Evolutionary conservation across 169 alveolate genomes (phyloP).

Genomic region (Eimeria zaria): DNA sequence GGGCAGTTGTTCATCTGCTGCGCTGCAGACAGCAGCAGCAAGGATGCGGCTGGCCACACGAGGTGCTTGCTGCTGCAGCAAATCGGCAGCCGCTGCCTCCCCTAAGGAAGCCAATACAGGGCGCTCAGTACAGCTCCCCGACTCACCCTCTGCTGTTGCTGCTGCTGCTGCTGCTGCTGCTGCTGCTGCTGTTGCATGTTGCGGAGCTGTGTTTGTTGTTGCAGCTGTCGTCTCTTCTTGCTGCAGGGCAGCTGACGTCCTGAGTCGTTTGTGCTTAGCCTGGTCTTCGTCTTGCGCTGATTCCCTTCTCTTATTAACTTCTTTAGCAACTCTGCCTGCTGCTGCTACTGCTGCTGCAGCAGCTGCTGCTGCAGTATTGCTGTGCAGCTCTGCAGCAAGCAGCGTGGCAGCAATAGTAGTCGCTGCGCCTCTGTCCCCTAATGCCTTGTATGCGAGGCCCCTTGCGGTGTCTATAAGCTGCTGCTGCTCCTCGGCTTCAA

Average conservation of each 20-base stretch:
- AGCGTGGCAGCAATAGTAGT: constrained; percentile 48
- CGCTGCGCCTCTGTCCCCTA: constrained; percentile 43
- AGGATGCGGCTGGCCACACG: constrained; percentile 59
- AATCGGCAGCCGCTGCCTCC: constrained; percentile 40
- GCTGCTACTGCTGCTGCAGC: constrained; percentile 62
- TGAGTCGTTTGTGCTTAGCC: constrained; percentile 4
- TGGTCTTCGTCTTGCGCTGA: background rate
- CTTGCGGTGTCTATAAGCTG: constrained; percentile 66
- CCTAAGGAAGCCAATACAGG: constrained; percentile 45
- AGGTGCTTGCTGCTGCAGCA: constrained; percentile 68
- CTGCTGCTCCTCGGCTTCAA: constrained; percentile 37
- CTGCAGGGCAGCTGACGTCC: constrained; percentile 22
- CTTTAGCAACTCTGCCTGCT: background rate
- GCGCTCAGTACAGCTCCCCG: background rate
- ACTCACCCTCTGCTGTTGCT: constrained; percentile 5
- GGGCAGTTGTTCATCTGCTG: constrained; percentile 51
- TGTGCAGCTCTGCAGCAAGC: constrained; percentile 55
- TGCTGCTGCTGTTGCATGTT: constrained; percentile 7
- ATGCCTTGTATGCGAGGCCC: constrained; percentile 22
- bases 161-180: constrained; percentile 74
- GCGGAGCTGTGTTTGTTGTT: background rate
- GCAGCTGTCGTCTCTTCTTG: constrained; percentile 2
- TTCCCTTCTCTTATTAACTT: constrained; percentile 1
- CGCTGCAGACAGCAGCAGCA: constrained; percentile 64
- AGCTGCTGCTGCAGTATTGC: background rate